Evolutionary conservation across 495 filamentous ascomycete species (phyloP).

Genomic region (Lophiotrema nucula): DNA sequence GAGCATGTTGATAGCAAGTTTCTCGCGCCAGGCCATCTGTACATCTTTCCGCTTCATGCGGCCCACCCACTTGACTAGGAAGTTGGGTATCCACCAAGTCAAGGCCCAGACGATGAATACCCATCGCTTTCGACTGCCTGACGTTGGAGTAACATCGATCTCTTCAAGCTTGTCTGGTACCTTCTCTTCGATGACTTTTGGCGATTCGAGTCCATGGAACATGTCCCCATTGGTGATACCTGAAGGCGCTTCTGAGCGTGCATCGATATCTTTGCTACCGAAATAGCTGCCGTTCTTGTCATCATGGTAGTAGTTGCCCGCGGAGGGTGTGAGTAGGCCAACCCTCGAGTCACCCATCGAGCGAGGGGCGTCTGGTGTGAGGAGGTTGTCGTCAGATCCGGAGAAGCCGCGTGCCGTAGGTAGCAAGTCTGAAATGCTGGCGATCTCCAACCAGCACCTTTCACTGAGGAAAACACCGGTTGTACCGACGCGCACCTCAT

Average conservation of each 20-base stretch:
- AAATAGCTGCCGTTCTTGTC: slow-evolving; percentile 79
- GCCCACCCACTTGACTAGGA: slow-evolving; percentile 72
- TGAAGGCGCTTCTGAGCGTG: slow-evolving; percentile 83
- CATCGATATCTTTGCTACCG: slow-evolving; percentile 76
- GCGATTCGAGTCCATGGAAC: slow-evolving; percentile 95
- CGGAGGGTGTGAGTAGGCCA: slow-evolving; percentile 62
- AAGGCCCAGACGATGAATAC: slow-evolving; percentile 80
- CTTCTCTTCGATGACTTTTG: slow-evolving; percentile 92
- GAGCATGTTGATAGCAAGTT: slow-evolving; percentile 95
- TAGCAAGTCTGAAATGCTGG: slow-evolving; percentile 66
- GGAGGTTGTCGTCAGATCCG: slow-evolving; percentile 49
- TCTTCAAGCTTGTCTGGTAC: slow-evolving; percentile 88
- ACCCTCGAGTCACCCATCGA: slow-evolving; percentile 68
- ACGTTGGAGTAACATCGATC: slow-evolving; percentile 77
- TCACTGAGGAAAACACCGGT: slow-evolving; percentile 96
- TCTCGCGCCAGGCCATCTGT: slow-evolving; percentile 93
- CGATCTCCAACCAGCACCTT: slow-evolving; percentile 86
- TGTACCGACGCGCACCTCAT: slow-evolving; percentile 85
- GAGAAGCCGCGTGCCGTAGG: slow-evolving; percentile 41
- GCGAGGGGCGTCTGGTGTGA: slow-evolving; percentile 50
- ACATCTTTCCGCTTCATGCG: slow-evolving; percentile 91
- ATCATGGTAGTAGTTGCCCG: slow-evolving; percentile 62
- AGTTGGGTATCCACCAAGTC: slow-evolving; percentile 85
- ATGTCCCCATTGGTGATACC: slow-evolving; percentile 93
- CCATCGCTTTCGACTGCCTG: slow-evolving; percentile 87